A percentile compares a stretch with the other conserved stretches of the same genome.
Conservation (phyloP, 768 basidiomycete species). For the Panaeolus cyanescens region DNA sequence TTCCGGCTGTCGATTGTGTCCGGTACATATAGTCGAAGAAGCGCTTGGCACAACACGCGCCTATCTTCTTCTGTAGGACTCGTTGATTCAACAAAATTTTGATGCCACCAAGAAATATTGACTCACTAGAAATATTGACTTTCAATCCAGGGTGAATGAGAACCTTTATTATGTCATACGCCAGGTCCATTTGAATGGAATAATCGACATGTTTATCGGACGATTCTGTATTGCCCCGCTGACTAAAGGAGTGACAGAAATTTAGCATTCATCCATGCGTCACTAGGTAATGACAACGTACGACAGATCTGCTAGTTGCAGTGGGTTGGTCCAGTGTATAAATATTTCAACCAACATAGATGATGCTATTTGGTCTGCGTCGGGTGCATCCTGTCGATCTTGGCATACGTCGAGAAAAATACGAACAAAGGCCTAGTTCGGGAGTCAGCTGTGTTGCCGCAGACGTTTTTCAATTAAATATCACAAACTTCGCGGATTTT, state of each 20-base stretch:
- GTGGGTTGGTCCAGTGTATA: constrained; percentile 83
- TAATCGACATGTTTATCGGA: constrained; percentile 19
- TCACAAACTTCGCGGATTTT: constrained; percentile 56
- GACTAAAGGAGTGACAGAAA: neutral
- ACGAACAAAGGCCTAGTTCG: constrained; percentile 53
- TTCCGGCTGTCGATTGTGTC: constrained; percentile 70
- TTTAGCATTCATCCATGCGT: neutral
- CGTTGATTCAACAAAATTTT: constrained; percentile 15
- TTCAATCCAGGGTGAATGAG: constrained; percentile 42
- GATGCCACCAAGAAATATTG: neutral
- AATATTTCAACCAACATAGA: constrained; percentile 71
- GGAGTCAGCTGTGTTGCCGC: constrained; percentile 52
- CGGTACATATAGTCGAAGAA: constrained; percentile 69
- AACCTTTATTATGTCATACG: constrained; percentile 49
- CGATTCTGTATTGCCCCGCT: neutral
- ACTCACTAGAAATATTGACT: constrained; percentile 25
- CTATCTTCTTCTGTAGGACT: constrained; percentile 59
- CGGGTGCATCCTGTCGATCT: constrained; percentile 58
- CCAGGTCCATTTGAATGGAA: constrained; percentile 55
- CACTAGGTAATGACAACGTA: constrained; percentile 16
- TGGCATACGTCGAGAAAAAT: constrained; percentile 41
- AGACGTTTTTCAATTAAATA: neutral
- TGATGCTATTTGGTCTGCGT: constrained; percentile 62
- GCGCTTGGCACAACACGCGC: constrained; percentile 63
- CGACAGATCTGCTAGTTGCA: constrained; percentile 51